These are phyloP conservation scores for Aegilops umbellulata DNA, from an alignment of 176 grass and related monocot genomes.

Conservation along the genomic window DNA sequence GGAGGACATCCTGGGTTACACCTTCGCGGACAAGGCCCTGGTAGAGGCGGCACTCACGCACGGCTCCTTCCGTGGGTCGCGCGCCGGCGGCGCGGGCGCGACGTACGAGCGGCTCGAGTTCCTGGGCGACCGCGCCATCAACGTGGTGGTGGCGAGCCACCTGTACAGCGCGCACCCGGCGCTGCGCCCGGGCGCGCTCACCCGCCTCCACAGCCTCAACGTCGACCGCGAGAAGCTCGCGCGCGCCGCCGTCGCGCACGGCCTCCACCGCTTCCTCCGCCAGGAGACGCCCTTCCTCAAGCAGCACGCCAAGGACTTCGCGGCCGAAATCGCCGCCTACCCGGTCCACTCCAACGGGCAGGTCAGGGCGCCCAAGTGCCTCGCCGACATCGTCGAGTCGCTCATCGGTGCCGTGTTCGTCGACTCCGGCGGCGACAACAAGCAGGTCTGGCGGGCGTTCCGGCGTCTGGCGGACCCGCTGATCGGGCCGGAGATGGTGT, in stretches of 20 bases:
- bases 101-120: slow-evolving; percentile 48
- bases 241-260: neutral
- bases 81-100: neutral
- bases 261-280: neutral
- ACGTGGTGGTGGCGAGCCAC: slow-evolving; percentile 22
- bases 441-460: neutral
- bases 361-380: neutral
- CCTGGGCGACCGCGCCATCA: slow-evolving; percentile 42
- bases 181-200: slow-evolving; percentile 33
- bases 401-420: neutral
- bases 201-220: slow-evolving; percentile 12
- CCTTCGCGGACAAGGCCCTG: neutral
- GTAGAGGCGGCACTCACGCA: slow-evolving; percentile 45
- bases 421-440: neutral
- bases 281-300: neutral
- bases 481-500: neutral
- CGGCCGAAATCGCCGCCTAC: neutral
- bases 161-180: slow-evolving; percentile 25
- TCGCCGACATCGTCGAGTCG: neutral
- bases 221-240: neutral
- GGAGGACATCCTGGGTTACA: neutral
- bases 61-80: neutral
- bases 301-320: neutral
- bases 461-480: neutral
- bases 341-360: neutral